Conservation (phyloP, 805 yeast species). For the Suhomyces pyralidae region DNA sequence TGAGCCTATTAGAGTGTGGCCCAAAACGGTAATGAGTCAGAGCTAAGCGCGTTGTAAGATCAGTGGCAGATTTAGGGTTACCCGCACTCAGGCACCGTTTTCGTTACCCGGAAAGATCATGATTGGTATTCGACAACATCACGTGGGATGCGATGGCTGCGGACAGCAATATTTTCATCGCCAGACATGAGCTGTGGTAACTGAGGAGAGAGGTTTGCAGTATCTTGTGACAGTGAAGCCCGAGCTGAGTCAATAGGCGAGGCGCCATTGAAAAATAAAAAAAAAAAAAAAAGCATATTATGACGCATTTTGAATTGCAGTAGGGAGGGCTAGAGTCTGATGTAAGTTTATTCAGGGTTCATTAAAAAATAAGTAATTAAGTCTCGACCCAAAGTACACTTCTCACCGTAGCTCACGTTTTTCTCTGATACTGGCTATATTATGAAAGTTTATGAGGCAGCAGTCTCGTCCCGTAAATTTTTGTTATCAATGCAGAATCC, state of each 20-base stretch:
- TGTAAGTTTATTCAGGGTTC: not conserved
- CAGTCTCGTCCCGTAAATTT: not conserved
- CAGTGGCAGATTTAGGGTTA: constrained; percentile 14
- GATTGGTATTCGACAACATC: not conserved
- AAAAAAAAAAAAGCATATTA: too few species aligned
- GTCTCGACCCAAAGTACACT: not conserved
- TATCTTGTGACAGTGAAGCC: not conserved
- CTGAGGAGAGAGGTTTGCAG: not conserved
- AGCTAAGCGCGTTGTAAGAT: constrained; percentile 30
- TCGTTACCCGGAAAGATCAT: not conserved
- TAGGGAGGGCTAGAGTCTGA: not conserved
- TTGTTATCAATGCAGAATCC: not conserved
- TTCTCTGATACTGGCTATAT: not conserved
- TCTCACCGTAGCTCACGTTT: not conserved
- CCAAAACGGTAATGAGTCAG: constrained; percentile 34
- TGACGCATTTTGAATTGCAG: not conserved
- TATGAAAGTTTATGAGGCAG: not conserved
- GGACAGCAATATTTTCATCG: not conserved
- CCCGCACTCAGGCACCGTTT: constrained; percentile 6
- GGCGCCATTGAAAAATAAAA: not conserved
- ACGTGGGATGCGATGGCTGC: not conserved
- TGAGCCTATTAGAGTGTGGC: constrained; percentile 11
- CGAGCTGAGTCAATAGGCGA: not conserved
- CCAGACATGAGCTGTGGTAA: not conserved
- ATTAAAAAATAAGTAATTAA: not conserved